Evolutionary conservation across 2,329 filamentous ascomycete genomes (phyloP), one percentile per base, ranked within the genome.

Genomic region (Trichocomaceae sp.): DNA sequence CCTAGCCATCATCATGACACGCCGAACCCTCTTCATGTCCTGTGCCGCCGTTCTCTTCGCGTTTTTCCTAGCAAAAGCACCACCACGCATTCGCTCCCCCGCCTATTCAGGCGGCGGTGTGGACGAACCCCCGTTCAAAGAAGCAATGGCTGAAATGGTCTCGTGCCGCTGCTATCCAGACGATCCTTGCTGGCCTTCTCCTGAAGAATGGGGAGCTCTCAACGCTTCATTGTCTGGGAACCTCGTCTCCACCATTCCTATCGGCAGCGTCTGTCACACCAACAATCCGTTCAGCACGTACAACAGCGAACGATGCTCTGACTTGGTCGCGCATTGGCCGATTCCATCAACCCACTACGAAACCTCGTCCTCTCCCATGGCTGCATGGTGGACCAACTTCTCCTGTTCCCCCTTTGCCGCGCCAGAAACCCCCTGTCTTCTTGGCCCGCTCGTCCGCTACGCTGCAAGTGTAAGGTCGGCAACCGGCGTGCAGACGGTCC

Each of bases 161-260:
- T 10, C 7, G 8, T 33, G 29, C 10, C 29, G 29, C 7, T 67
- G 65, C 39, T 57, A 57, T 37, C 64, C 63, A 13, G 44, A 60
- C 37, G 60, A 72, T 44, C 54, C 35, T 13, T 75, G 71, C 57
- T 75, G 72, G 71, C 73, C 73, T 1, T 62, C 65, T 3, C 19
- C 50, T 7, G 53, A 66, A 3, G 61, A 69, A 33, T 75, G 72
- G 72, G 57, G 61, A 7, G 48, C 59, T 2, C 61, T 75, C 29
- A 75, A 75, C 53, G 50, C 55, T n/a, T 68, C 72, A 2, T 59
- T 74, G 22, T 58, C 64, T 10, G 71, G 72, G 1, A 66, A 67
- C 51, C 64, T 75, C 20, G 59, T 71, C 9, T 60, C 62, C n/a
- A 64, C 69, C 7, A 60, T 59, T 1, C 70, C 70, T 2, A 59